Evolutionary conservation across 2,329 filamentous ascomycete genomes (phyloP), one percentile per base, ranked within the genome.

Genomic region (Cladosporium velox): DNA sequence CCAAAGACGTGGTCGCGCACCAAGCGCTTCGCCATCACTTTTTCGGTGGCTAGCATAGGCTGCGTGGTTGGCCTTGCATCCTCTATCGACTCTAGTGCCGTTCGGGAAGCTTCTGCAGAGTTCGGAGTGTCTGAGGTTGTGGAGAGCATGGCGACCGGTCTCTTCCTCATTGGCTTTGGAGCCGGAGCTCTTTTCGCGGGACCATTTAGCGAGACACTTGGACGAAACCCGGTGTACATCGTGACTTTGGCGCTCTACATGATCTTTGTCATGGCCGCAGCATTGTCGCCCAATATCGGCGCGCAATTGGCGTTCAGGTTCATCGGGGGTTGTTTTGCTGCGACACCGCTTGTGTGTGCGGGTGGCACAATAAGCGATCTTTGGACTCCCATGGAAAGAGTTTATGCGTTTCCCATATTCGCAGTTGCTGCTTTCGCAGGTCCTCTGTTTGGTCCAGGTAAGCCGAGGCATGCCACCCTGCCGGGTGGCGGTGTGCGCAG

Each of bases 191-290:
- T 79, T 1, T 71, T 79, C n/a, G 73, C 76, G 8, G 77, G 75
- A 2, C 78, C 79, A 0, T 72, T 80, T 7, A 78, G 77, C 0
- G 79, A 81, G 67, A 77, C 76, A 0, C 70, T 78, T 59, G 81
- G 60, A 18, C 44, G 72, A 11, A 70, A 72, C 59, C 67, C 69
- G 7, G 67, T 73, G 4, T 74, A 74, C 32, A 66, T 72, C 15
- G 60, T 67, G 18, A 65, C 69, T 1, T 49, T 69, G 41, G 38
- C 52, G 6, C 58, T 68, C 4, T 70, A 67, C 28, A 60, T 67
- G 15, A 54, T 67, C n/a, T 70, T 67, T 21, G 65, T 68, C 11
- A 44, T 73, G 51, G 71, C 68, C 14, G 60, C 68, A 8, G 70
- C 65, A 5, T 58, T 71, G 11, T 67, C 71, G 12, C 68, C 69